Percentiles rank a stretch among this genome's conserved stretches.
Conservation (phyloP, 768 basidiomycete species). For the Naganishia vishniacii region DNA sequence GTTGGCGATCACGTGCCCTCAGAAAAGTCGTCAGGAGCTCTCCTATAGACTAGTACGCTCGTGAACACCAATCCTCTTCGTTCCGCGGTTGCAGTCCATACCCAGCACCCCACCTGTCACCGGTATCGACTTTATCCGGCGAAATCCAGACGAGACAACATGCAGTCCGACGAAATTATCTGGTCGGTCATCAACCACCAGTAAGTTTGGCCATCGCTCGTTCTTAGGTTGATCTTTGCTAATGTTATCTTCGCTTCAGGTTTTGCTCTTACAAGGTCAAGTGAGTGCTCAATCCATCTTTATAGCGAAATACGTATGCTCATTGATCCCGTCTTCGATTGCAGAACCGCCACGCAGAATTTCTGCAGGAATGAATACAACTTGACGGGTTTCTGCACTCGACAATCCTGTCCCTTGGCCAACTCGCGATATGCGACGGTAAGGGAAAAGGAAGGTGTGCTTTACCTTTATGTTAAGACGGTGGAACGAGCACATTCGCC, state of each 20-base stretch:
- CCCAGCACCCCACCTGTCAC: too few species aligned
- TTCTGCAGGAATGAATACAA: slow-evolving; percentile 99
- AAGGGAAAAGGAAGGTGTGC: slow-evolving; percentile 80
- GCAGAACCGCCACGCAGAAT: slow-evolving; percentile 76
- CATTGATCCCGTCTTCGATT: too few species aligned
- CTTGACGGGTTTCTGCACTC: slow-evolving; percentile 87
- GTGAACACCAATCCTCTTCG: background rate
- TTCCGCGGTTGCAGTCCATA: too few species aligned
- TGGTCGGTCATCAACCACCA: slow-evolving; percentile 85
- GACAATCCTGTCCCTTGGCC: slow-evolving; percentile 95
- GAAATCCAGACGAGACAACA: slow-evolving; percentile 19
- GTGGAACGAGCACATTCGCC: slow-evolving; percentile 95
- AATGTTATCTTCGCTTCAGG: slow-evolving; percentile 50
- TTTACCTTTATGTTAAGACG: slow-evolving; percentile 95
- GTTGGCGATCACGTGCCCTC: background rate
- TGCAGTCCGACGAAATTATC: slow-evolving; percentile 82
- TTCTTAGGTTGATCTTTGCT: slow-evolving; percentile 16
- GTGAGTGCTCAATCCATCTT: slow-evolving; percentile 47
- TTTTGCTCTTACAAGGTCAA: slow-evolving; percentile 99
- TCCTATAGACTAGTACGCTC: background rate
- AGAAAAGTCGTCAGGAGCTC: slow-evolving; percentile 14
- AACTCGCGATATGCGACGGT: slow-evolving; percentile 98
- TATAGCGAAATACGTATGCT: too few species aligned
- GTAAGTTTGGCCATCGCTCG: slow-evolving; percentile 33
- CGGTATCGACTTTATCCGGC: too few species aligned